Percentiles rank a stretch among this genome's conserved stretches.
phyloP scores from a whole-genome alignment of 306 rosid species.

The Citrullus amarus region DNA sequence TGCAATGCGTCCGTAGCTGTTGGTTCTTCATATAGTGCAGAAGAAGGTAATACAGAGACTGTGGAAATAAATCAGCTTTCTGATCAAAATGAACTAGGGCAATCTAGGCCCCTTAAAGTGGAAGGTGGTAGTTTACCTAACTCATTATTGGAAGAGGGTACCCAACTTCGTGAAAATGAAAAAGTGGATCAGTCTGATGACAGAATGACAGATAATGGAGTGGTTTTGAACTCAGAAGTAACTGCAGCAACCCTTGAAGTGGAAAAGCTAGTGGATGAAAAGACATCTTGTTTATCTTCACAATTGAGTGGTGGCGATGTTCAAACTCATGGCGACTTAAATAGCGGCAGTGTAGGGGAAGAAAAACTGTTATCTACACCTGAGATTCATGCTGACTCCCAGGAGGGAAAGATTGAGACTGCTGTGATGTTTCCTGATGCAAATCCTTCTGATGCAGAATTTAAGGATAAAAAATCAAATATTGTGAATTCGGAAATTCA shows the following conservation, averaged over 20 bases:
- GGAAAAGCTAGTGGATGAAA: constrained; percentile 39
- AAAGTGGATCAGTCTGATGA: constrained; percentile 25
- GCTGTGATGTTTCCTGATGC: constrained; percentile 11
- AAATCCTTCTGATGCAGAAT: constrained; percentile 9
- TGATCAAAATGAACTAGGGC: constrained; percentile 24
- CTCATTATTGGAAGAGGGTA: constrained; percentile 18
- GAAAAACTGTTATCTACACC: constrained; percentile 12
- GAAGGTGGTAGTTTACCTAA: constrained; percentile 17
- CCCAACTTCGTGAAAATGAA: constrained; percentile 29
- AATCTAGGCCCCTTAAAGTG: constrained; percentile 15
- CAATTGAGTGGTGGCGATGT: constrained; percentile 18
- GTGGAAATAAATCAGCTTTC: constrained; percentile 23
- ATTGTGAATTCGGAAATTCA: constrained; percentile 9
- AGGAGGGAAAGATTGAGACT: constrained; percentile 18
- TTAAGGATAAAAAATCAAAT: constrained; percentile 15
- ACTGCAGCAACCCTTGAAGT: constrained; percentile 18
- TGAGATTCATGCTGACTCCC: constrained; percentile 9
- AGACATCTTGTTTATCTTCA: constrained; percentile 35
- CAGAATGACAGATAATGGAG: constrained; percentile 20
- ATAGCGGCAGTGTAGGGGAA: constrained; percentile 4
- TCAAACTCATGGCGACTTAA: constrained; percentile 15
- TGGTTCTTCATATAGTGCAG: constrained; percentile 13
- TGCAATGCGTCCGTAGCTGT: constrained; percentile 7
- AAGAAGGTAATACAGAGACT: constrained; percentile 29
- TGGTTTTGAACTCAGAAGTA: constrained; percentile 25